These are phyloP conservation scores for Trichoderma semiorbis DNA, from an alignment of 2,329 filamentous ascomycete species.

Conservation along the genomic window DNA sequence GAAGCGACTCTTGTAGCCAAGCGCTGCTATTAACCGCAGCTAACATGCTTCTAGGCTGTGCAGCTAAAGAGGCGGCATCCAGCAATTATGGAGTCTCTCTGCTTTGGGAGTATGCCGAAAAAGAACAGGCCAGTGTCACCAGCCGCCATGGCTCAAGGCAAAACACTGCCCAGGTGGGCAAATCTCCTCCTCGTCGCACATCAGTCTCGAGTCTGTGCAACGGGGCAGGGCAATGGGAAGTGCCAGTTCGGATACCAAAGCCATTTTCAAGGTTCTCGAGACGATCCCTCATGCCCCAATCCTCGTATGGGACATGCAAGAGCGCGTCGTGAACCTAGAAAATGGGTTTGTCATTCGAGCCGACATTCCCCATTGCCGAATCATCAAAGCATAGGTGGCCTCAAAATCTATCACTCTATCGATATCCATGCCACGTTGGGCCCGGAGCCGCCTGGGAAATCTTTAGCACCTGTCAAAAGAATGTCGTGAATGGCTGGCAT, in stretches of 20 bases:
- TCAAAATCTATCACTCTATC: neutral
- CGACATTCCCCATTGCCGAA: neutral
- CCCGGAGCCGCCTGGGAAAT: neutral
- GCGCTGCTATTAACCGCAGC: neutral
- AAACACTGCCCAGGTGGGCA: neutral
- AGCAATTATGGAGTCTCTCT: neutral
- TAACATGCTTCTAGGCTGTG: neutral
- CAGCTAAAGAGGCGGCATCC: neutral
- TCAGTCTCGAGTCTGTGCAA: neutral
- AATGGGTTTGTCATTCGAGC: neutral
- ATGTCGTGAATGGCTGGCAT: neutral
- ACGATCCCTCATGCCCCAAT: neutral
- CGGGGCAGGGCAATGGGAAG: neutral
- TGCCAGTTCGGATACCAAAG: neutral
- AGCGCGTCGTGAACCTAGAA: neutral
- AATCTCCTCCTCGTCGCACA: neutral
- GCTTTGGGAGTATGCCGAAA: neutral
- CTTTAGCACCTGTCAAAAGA: neutral
- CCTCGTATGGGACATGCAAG: neutral
- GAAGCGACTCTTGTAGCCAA: neutral
- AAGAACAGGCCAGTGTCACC: neutral
- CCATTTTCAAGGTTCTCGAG: neutral
- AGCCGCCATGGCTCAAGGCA: neutral
- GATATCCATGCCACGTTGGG: neutral
- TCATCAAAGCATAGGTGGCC: neutral